Percentiles rank a stretch among this genome's conserved stretches.
Evolutionary conservation across 768 basidiomycete species (phyloP).

Genomic region (Suillus alpinus): DNA sequence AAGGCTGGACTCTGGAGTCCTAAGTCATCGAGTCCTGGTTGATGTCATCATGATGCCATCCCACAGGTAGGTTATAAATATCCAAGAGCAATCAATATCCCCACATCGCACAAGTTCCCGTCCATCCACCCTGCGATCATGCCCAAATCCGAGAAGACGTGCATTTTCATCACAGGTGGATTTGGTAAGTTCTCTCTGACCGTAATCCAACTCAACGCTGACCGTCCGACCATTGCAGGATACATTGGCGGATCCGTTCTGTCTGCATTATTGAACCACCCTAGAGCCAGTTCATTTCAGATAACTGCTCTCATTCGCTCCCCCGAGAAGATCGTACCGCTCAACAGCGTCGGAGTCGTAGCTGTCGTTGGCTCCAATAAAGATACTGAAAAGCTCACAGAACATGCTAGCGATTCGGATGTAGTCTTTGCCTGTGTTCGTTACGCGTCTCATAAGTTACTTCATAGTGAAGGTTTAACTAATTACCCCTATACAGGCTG

Average conservation of each 20-base stretch:
- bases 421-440: conserved; percentile 38
- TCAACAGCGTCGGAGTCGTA: conserved; percentile 12
- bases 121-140: neutral
- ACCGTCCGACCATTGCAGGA: conserved; percentile 31
- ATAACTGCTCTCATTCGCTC: conserved; percentile 47
- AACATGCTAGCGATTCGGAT: conserved; percentile 41
- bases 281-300: conserved; percentile 37
- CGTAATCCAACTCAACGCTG: neutral
- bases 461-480: too few relatives aligned
- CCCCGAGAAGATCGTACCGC: conserved; percentile 31
- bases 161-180: conserved; percentile 15
- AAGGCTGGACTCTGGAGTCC: too few relatives aligned
- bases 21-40: too few relatives aligned
- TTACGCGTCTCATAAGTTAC: too few relatives aligned
- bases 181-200: conserved; percentile 15
- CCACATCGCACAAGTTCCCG: neutral
- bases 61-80: too few relatives aligned
- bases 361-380: conserved; percentile 39
- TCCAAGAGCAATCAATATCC: too few relatives aligned
- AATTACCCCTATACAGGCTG: conserved; percentile 26
- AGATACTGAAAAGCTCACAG: conserved; percentile 38
- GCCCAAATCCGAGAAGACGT: neutral
- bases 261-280: conserved; percentile 42
- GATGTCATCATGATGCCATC: too few relatives aligned
- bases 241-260: conserved; percentile 60